A percentile compares a stretch with the other conserved stretches of the same genome.
These are phyloP conservation scores for Amylocystis lapponica DNA, from an alignment of 768 basidiomycete species.

Conservation along the genomic window DNA sequence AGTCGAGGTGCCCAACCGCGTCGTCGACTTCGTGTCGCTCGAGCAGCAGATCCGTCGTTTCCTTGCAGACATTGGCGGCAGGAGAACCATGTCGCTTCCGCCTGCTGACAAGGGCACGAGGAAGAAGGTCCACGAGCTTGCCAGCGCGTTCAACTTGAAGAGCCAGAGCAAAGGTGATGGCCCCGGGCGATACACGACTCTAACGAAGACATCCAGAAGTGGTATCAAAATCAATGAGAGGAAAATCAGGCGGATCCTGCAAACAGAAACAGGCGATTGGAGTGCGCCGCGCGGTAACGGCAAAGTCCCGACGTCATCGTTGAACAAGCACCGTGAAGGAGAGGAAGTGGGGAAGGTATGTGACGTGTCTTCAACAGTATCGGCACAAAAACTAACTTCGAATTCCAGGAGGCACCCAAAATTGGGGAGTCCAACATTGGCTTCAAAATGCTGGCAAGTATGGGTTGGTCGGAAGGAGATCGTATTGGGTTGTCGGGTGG, in stretches of 20 bases:
- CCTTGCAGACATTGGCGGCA: slow-evolving; percentile 47
- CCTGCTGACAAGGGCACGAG: slow-evolving; percentile 72
- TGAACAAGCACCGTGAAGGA: slow-evolving; percentile 60
- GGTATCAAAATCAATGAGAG: slow-evolving; percentile 51
- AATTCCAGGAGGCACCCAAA: slow-evolving; percentile 65
- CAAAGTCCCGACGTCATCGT: slow-evolving; percentile 29
- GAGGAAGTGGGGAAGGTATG: slow-evolving; percentile 81
- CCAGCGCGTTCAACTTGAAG: slow-evolving; percentile 71
- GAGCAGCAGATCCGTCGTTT: slow-evolving; percentile 69
- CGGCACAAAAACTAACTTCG: slow-evolving; percentile 1
- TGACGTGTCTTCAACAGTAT: background rate
- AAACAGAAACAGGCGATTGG: slow-evolving; percentile 25
- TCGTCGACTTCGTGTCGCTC: slow-evolving; percentile 63
- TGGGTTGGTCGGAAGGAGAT: slow-evolving; percentile 89
- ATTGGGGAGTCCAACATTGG: slow-evolving; percentile 79
- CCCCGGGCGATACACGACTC: slow-evolving; percentile 64
- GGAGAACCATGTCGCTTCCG: slow-evolving; percentile 58
- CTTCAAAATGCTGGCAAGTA: slow-evolving; percentile 78
- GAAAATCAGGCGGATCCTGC: slow-evolving; percentile 46
- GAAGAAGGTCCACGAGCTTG: slow-evolving; percentile 74
- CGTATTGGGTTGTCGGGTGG: slow-evolving; percentile 65
- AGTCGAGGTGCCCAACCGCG: slow-evolving; percentile 39
- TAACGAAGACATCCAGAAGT: slow-evolving; percentile 61
- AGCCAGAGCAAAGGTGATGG: slow-evolving; percentile 74
- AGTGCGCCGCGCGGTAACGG: slow-evolving; percentile 16